Evolutionary conservation across 2,329 filamentous ascomycete species (phyloP).

Genomic region (Ploettnerulaceae sp.): DNA sequence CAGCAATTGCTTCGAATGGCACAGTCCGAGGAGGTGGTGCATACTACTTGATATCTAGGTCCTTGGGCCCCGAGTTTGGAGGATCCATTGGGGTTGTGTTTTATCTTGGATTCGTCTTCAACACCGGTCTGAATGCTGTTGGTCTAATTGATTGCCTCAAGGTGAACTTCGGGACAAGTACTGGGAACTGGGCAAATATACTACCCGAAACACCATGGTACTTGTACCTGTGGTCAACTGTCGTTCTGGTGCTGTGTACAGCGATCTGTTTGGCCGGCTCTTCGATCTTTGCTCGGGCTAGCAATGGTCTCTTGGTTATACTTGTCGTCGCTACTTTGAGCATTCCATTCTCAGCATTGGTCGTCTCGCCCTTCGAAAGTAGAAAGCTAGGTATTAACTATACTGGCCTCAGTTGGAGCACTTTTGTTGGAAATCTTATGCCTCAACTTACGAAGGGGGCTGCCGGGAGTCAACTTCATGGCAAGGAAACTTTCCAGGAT

Average conservation of each 20-base stretch:
- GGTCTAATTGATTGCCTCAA: conserved; percentile 79
- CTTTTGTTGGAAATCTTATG: conserved; percentile 68
- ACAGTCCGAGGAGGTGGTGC: conserved; percentile 83
- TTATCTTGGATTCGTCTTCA: conserved; percentile 84
- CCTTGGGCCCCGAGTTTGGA: conserved; percentile 81
- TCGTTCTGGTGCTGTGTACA: conserved; percentile 67
- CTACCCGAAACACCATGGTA: conserved; percentile 72
- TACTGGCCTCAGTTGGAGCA: conserved; percentile 68
- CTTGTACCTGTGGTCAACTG: conserved; percentile 69
- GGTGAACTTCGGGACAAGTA: conserved; percentile 61
- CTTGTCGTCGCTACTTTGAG: conserved; percentile 71
- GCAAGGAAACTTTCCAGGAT: conserved; percentile 68
- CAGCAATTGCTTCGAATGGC: conserved; percentile 84
- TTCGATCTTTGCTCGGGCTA: conserved; percentile 72
- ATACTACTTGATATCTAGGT: conserved; percentile 84
- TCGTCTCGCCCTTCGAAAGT: conserved; percentile 63
- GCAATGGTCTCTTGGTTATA: conserved; percentile 68
- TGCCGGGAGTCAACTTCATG: conserved; percentile 55
- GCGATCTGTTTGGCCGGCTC: conserved; percentile 74
- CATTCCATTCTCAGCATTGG: conserved; percentile 72
- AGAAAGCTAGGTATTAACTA: conserved; percentile 62
- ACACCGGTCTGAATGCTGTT: conserved; percentile 82
- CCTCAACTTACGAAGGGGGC: conserved; percentile 60
- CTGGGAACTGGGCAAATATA: conserved; percentile 52
- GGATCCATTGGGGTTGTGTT: conserved; percentile 85